A percentile compares a stretch with the other conserved stretches of the same genome.
Conservation (phyloP, 208 protist species). For the Crithidia mellificae region DNA sequence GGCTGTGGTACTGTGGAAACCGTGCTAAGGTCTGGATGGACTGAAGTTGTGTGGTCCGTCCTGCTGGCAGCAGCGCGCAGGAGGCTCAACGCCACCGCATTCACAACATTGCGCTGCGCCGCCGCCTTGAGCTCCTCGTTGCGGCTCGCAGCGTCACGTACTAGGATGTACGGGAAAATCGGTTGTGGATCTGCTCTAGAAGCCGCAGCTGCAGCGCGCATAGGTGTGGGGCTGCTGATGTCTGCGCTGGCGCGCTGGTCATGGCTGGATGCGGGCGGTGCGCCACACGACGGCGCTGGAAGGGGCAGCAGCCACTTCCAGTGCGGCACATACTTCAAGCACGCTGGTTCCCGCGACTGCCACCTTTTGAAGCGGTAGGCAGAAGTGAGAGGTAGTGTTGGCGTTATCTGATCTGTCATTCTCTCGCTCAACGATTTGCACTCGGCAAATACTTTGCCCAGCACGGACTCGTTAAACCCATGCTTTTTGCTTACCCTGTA, state of each 20-base stretch:
- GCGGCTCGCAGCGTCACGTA: background rate
- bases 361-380: background rate
- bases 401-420: background rate
- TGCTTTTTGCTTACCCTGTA: background rate
- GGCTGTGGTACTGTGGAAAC: slow-evolving; percentile 3
- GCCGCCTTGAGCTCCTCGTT: slow-evolving; percentile 5
- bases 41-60: too few relatives aligned
- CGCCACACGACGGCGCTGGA: too few relatives aligned
- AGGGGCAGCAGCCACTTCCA: slow-evolving; percentile 9
- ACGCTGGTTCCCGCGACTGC: background rate
- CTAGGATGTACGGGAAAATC: slow-evolving; percentile 19
- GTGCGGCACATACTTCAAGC: background rate
- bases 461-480: background rate
- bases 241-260: background rate
- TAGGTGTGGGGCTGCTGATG: background rate
- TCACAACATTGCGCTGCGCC: slow-evolving; percentile 14
- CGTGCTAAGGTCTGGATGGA: too few relatives aligned
- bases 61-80: slow-evolving; percentile 3
- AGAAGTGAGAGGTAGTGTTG: too few relatives aligned
- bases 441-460: background rate
- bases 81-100: slow-evolving; percentile 13
- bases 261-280: background rate
- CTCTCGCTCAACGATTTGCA: background rate
- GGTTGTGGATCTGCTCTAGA: too few relatives aligned
- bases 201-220: background rate